Percentiles rank a stretch among this genome's conserved stretches.
Evolutionary conservation across 768 basidiomycete genomes (phyloP).

Genomic region (Mycena haematopus): DNA sequence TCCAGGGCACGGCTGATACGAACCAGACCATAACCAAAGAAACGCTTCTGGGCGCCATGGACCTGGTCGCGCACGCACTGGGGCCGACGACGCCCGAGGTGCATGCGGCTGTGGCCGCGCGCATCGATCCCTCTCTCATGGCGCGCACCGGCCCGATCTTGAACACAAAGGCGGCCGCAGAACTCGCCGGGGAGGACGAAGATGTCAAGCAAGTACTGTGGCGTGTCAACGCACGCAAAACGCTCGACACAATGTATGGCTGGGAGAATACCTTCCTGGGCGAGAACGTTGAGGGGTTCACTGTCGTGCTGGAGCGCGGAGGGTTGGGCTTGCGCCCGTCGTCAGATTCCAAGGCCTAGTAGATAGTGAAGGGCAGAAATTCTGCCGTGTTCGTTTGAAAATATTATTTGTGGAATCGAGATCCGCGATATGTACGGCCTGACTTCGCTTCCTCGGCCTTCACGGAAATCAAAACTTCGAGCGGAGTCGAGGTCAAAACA

Average conservation of each 20-base stretch:
- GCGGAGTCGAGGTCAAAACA: no score
- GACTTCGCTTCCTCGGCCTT: no score
- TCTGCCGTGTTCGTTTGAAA: no score
- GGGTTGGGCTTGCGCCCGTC: constrained; percentile 4
- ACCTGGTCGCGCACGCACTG: constrained; percentile 7
- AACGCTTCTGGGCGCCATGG: constrained; percentile 3
- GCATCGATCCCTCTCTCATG: constrained; percentile 1
- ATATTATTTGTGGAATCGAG: no score
- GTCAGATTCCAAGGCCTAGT: no score
- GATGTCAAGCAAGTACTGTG: constrained; percentile 5
- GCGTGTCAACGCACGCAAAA: constrained; percentile 9
- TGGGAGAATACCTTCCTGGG: constrained; percentile 3
- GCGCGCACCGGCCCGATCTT: neutral
- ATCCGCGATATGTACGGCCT: no score
- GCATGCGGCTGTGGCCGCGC: neutral
- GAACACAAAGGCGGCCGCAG: neutral
- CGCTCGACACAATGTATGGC: neutral
- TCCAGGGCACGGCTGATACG: constrained; percentile 4
- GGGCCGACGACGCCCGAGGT: constrained; percentile 3
- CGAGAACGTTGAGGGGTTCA: neutral
- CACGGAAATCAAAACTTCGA: no score
- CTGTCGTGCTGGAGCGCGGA: neutral
- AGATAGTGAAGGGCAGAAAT: no score
- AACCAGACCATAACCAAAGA: neutral
- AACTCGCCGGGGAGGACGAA: neutral